phyloP scores from a whole-genome alignment of 2,329 filamentous ascomycete genomes.

The Hypoxylon rubiginosum region DNA sequence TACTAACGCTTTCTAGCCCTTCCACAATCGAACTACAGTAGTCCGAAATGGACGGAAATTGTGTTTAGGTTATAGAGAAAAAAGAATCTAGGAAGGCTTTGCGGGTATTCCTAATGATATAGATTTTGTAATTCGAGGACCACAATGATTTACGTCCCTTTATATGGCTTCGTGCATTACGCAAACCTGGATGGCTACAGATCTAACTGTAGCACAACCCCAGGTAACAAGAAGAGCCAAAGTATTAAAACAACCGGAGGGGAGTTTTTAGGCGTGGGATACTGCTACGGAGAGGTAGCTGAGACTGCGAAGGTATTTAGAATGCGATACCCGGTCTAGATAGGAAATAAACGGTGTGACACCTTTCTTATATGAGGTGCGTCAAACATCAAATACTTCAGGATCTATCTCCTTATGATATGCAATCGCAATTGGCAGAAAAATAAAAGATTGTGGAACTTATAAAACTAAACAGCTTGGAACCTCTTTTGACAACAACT shows the following conservation, averaged over 20 bases:
- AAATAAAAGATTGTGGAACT: too few relatives aligned
- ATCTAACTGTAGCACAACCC: neutral
- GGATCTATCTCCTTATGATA: too few relatives aligned
- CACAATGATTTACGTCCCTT: neutral
- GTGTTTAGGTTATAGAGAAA: neutral
- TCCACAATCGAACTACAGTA: slow-evolving; percentile 1
- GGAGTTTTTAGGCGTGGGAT: neutral
- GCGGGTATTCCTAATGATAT: neutral
- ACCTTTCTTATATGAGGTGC: neutral
- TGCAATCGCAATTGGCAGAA: too few relatives aligned
- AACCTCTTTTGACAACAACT: too few relatives aligned
- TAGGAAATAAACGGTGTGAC: neutral
- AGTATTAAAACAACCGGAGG: neutral
- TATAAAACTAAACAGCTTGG: too few relatives aligned
- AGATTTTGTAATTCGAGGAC: neutral
- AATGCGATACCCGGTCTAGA: neutral
- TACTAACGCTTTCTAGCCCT: neutral
- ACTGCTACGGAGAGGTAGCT: neutral
- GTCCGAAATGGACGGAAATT: neutral
- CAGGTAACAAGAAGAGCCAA: neutral
- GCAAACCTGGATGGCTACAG: neutral
- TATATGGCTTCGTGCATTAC: neutral
- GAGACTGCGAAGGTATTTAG: neutral
- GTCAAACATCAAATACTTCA: too few relatives aligned
- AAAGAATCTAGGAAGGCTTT: neutral